Conservation (phyloP, 1,139 yeast species). For the Debaryomycetaceae sp. region DNA sequence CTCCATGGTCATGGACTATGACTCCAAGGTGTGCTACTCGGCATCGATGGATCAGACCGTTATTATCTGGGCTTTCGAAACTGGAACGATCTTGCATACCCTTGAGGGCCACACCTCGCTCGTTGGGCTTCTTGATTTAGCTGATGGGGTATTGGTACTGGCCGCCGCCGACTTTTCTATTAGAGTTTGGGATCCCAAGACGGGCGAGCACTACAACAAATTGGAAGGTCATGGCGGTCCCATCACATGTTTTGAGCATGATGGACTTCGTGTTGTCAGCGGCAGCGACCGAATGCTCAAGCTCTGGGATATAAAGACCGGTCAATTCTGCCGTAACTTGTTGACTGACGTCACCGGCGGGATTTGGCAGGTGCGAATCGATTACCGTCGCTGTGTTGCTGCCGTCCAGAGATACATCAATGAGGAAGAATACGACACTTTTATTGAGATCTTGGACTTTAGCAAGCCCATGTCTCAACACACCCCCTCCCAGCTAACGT, state of each 20-base stretch:
- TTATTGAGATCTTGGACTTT: slow-evolving; percentile 79
- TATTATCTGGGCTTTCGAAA: slow-evolving; percentile 77
- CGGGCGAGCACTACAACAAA: slow-evolving; percentile 58
- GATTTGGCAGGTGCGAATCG: slow-evolving; percentile 92
- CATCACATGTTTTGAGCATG: slow-evolving; percentile 89
- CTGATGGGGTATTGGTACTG: slow-evolving; percentile 72
- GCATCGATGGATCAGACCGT: slow-evolving; percentile 90
- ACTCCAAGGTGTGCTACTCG: slow-evolving; percentile 71
- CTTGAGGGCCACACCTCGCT: slow-evolving; percentile 81
- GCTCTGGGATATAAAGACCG: slow-evolving; percentile 75
- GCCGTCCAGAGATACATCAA: slow-evolving; percentile 64
- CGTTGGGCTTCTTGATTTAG: slow-evolving; percentile 77
- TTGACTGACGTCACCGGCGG: slow-evolving; percentile 68
- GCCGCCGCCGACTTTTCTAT: slow-evolving; percentile 95
- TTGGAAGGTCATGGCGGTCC: slow-evolving; percentile 82
- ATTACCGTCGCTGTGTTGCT: slow-evolving; percentile 75
- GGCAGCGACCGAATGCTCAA: slow-evolving; percentile 80
- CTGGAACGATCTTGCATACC: slow-evolving; percentile 57
- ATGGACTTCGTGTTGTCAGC: slow-evolving; percentile 72
- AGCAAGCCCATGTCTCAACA: slow-evolving; percentile 18
- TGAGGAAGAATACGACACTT: slow-evolving; percentile 43
- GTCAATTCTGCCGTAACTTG: slow-evolving; percentile 65
- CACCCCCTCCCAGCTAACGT: too few species aligned
- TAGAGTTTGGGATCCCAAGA: slow-evolving; percentile 84
- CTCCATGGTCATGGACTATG: slow-evolving; percentile 71